A percentile compares a stretch with the other conserved stretches of the same genome.
Evolutionary conservation across 345 rosid species (phyloP).

Genomic region (Salix koriyanagi): DNA sequence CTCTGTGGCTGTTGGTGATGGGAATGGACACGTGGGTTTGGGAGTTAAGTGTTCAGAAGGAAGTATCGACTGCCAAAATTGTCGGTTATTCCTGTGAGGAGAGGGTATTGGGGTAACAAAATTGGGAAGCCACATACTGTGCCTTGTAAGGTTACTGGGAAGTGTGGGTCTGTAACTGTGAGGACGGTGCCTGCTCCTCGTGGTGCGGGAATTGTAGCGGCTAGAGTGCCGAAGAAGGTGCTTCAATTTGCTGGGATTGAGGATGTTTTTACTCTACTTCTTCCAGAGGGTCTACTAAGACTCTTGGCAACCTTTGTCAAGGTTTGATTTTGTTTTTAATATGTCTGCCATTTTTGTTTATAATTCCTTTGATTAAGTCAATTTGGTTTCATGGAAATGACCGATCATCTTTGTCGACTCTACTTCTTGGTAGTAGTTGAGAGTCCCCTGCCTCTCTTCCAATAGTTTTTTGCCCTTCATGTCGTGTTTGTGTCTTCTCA

Average conservation of each 20-base stretch:
- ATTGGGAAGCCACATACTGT: conserved; percentile 65
- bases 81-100: conserved; percentile 59
- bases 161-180: conserved; percentile 67
- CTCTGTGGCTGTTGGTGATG: conserved; percentile 60
- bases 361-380: neutral
- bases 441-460: no score
- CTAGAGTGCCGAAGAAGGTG: conserved; percentile 82
- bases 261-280: conserved; percentile 79
- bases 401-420: no score
- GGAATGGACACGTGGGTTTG: conserved; percentile 62
- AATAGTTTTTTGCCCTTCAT: no score
- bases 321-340: conserved; percentile 27
- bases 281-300: conserved; percentile 71
- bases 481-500: no score
- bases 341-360: neutral
- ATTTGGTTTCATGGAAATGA: neutral
- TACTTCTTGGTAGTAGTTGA: no score
- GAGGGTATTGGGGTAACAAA: conserved; percentile 81
- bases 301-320: conserved; percentile 81
- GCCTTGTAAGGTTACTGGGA: conserved; percentile 68
- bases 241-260: conserved; percentile 78
- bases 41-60: conserved; percentile 70
- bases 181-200: conserved; percentile 80
- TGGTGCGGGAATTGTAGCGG: conserved; percentile 78
- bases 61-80: conserved; percentile 66